These are phyloP conservation scores for Patellifolia procumbens DNA, from an alignment of 179 eudicot genomes.

Conservation along the genomic window DNA sequence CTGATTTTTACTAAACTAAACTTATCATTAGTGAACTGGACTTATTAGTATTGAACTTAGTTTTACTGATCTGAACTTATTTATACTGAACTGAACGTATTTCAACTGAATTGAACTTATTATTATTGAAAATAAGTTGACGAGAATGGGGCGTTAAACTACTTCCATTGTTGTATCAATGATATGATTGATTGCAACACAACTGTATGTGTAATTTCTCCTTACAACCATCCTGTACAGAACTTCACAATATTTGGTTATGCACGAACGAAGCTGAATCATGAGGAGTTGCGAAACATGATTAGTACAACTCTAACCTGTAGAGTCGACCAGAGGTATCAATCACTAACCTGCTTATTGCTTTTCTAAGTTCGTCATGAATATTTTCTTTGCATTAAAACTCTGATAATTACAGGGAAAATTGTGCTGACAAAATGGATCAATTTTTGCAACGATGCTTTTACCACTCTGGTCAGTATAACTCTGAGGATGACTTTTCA, in stretches of 20 bases:
- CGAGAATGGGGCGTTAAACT: too few relatives aligned
- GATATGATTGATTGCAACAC: background rate
- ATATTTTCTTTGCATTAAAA: background rate
- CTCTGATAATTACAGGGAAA: conserved; percentile 52
- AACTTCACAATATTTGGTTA: conserved; percentile 68
- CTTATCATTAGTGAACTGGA: too few relatives aligned
- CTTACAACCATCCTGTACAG: conserved; percentile 36
- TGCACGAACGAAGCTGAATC: conserved; percentile 71
- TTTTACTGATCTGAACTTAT: too few relatives aligned
- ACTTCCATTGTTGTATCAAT: background rate
- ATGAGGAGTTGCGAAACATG: conserved; percentile 71
- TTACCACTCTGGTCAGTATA: conserved; percentile 71
- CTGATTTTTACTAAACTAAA: too few relatives aligned
- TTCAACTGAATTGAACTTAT: too few relatives aligned
- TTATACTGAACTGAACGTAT: too few relatives aligned
- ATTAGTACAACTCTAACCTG: conserved; percentile 78
- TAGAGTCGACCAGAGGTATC: conserved; percentile 75
- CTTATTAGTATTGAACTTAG: too few relatives aligned
- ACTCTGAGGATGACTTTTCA: conserved; percentile 58
- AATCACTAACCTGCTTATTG: background rate
- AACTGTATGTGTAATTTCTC: background rate
- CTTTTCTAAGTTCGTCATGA: conserved; percentile 11
- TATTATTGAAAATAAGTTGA: too few relatives aligned
- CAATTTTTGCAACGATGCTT: conserved; percentile 68
- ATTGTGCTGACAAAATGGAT: conserved; percentile 77